Conservation (phyloP, 345 rosid species). For the Aurinia saxatilis region DNA sequence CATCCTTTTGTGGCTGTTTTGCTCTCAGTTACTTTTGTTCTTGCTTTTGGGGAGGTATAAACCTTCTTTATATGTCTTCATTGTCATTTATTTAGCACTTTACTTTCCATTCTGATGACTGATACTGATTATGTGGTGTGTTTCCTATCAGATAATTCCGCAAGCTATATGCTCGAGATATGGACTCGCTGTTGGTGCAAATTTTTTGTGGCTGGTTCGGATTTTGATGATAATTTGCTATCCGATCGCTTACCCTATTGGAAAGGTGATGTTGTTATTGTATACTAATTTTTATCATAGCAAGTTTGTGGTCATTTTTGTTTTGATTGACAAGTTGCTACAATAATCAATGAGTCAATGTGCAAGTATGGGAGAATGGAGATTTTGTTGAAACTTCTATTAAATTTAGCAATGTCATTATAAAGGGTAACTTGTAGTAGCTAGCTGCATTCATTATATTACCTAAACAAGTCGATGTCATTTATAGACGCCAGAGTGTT, state of each 20-base stretch:
- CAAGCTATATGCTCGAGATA: constrained; percentile 81
- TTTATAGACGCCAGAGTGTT: neutral
- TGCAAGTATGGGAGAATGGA: neutral
- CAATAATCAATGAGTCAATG: neutral
- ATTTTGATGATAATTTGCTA: constrained; percentile 66
- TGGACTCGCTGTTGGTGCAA: constrained; percentile 73
- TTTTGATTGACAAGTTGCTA: constrained; percentile 6
- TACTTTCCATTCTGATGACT: neutral
- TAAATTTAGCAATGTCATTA: neutral
- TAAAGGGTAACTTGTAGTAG: neutral
- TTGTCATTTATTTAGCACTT: neutral
- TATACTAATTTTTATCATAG: neutral
- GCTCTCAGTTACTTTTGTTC: constrained; percentile 77
- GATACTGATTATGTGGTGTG: neutral
- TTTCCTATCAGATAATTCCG: constrained; percentile 49
- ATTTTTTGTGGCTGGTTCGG: constrained; percentile 64
- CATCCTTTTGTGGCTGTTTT: constrained; percentile 78
- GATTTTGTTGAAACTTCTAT: neutral
- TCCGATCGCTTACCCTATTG: constrained; percentile 75
- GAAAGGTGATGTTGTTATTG: constrained; percentile 42
- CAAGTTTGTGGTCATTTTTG: neutral
- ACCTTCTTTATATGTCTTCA: neutral
- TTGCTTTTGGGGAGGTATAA: constrained; percentile 70
- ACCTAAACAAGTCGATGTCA: constrained; percentile 5
- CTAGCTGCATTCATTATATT: constrained; percentile 3